Evolutionary conservation across 495 filamentous ascomycete species (phyloP).

Genomic region (Cladorrhinum samala): DNA sequence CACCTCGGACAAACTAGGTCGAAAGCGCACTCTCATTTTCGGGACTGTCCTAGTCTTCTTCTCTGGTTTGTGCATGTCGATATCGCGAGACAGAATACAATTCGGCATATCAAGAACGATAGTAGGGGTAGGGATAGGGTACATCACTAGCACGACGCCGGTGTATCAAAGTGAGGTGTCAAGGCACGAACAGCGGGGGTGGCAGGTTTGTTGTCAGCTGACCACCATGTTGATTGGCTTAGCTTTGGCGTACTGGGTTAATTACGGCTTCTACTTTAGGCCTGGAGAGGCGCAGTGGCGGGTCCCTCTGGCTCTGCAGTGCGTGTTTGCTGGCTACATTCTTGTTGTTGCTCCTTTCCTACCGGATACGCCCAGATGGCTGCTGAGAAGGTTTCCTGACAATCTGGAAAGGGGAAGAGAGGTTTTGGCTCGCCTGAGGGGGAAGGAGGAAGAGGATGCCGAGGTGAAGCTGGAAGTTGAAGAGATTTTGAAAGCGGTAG

Average conservation of each 20-base stretch:
- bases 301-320: conserved; percentile 46
- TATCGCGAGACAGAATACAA: conserved; percentile 23
- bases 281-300: conserved; percentile 40
- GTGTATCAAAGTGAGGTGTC: conserved; percentile 54
- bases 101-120: conserved; percentile 53
- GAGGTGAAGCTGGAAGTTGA: conserved; percentile 21
- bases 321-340: conserved; percentile 39
- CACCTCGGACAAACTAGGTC: conserved; percentile 39
- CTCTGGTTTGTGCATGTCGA: conserved; percentile 48
- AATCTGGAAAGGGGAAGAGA: conserved; percentile 23
- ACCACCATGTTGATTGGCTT: conserved; percentile 22
- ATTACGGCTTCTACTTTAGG: conserved; percentile 31
- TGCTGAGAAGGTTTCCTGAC: conserved; percentile 21
- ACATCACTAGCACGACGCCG: conserved; percentile 54
- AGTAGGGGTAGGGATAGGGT: conserved; percentile 60
- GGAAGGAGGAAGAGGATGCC: conserved; percentile 19
- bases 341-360: conserved; percentile 28
- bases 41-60: conserved; percentile 52
- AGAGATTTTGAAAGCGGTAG: conserved; percentile 22
- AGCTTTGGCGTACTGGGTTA: conserved; percentile 36
- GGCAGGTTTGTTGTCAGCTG: conserved; percentile 26
- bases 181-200: conserved; percentile 44
- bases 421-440: conserved; percentile 31
- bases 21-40: conserved; percentile 52
- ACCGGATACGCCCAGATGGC: conserved; percentile 34